phyloP scores from a whole-genome alignment of 139 green algal genomes.

The Chlamydomonas urium region DNA sequence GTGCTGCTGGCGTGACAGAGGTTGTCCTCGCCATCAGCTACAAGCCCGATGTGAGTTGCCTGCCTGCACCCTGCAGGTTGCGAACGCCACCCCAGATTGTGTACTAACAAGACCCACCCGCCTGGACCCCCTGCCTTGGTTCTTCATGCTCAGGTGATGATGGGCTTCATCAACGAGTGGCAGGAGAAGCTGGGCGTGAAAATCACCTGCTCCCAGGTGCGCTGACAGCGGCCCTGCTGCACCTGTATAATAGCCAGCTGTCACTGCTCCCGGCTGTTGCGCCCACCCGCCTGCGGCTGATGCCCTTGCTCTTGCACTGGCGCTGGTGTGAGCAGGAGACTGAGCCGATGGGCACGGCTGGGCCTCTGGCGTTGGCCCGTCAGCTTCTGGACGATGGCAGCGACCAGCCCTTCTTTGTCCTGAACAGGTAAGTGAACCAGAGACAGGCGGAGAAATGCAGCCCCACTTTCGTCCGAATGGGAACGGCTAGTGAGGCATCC shows the following conservation, averaged over 20 bases:
- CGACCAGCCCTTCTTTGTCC: conserved; percentile 92
- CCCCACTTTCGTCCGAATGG: neutral
- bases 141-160: conserved; percentile 82
- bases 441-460: neutral
- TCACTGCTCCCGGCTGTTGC: too few relatives aligned
- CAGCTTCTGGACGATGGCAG: conserved; percentile 84
- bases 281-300: too few relatives aligned
- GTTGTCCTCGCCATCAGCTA: conserved; percentile 98
- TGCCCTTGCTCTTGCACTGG: too few relatives aligned
- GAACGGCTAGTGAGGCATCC: neutral
- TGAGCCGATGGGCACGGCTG: conserved; percentile 96
- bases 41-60: conserved; percentile 71
- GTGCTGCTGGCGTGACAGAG: conserved; percentile 83
- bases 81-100: neutral
- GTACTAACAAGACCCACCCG: neutral
- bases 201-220: conserved; percentile 84
- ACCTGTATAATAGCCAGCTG: too few relatives aligned
- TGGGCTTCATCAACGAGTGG: conserved; percentile 92
- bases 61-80: neutral
- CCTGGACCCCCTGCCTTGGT: neutral
- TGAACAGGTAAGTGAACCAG: conserved; percentile 81
- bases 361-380: conserved; percentile 83
- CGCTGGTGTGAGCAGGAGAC: too few relatives aligned
- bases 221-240: too few relatives aligned
- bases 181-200: conserved; percentile 93